Evolutionary conservation across 1,139 yeast genomes (phyloP), one percentile per base, ranked within the genome.

Genomic region (Debaryomyces psychrophilus): DNA sequence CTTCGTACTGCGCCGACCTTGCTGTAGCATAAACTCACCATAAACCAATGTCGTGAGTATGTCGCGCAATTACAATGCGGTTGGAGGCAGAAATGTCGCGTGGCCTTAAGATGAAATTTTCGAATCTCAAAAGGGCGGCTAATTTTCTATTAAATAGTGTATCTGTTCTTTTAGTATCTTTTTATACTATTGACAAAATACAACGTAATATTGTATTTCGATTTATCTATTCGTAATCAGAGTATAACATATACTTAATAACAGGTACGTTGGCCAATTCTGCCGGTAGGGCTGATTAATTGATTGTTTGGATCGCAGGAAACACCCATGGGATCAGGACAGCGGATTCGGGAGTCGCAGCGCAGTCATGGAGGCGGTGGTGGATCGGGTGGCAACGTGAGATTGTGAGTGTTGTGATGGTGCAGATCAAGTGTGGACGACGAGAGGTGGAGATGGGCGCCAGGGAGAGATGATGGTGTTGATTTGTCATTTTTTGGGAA

Each of bases 41-140:
- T 14, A 18, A 14, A 17, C 18, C 18, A 29, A 33, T 33, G 36
- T 33, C 36, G 36, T 12, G 11, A 8, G 18, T 20, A 28, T 28
- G 35, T 38, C 41, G 41, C 41, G 34, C 36, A 12, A 38, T 9
- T 28, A 38, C 41, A 38, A 38, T 38, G 41, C 22, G 20, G 41
- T 20, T 11, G 25, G 41, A 28, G 20, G 23, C 14, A 22, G 38
- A 38, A 38, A 38, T 38, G 41, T 38, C 41, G 41, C 41, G 41
- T 38, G 41, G 26, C 8, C 41, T 35, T 14, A 22, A 11, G 18
- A 37, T 26, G 41, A 29, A 37, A 28, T 44, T 44, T 41, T 31
- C 29, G 38, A 34, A 29, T 27, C 31, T 9, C 26, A 12, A 31
- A 35, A 40, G 47, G 47, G 47, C 47, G 47, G 47, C 47, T 44